A percentile compares a stretch with the other conserved stretches of the same genome.
phyloP scores from a whole-genome alignment of 2,329 filamentous ascomycete genomes.

The Ophiocordyceps australis region DNA sequence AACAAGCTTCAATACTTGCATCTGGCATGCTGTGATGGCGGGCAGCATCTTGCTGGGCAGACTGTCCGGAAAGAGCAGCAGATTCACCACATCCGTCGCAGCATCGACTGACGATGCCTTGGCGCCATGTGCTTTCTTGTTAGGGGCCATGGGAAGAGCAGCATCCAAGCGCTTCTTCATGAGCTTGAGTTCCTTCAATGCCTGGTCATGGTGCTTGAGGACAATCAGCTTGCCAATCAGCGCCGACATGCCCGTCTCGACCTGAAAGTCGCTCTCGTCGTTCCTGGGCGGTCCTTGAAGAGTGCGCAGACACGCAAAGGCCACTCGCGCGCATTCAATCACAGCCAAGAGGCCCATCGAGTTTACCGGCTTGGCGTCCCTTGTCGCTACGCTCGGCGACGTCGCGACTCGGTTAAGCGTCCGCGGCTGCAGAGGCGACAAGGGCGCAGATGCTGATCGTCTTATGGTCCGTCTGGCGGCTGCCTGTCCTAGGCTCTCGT shows the following conservation, averaged over 20 bases:
- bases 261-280: slow-evolving; percentile 41
- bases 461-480: slow-evolving; percentile 22
- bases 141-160: slow-evolving; percentile 9
- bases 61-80: slow-evolving; percentile 41
- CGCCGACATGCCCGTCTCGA: slow-evolving; percentile 57
- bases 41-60: slow-evolving; percentile 24
- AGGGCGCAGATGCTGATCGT: slow-evolving; percentile 37
- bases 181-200: slow-evolving; percentile 47
- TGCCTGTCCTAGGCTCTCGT: slow-evolving; percentile 15
- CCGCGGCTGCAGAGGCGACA: slow-evolving; percentile 42
- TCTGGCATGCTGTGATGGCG: slow-evolving; percentile 45
- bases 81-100: slow-evolving; percentile 26
- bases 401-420: slow-evolving; percentile 41
- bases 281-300: slow-evolving; percentile 34
- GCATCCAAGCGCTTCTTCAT: slow-evolving; percentile 45
- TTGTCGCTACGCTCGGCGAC: slow-evolving; percentile 22
- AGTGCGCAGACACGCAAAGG: slow-evolving; percentile 45
- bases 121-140: no score
- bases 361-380: slow-evolving; percentile 12
- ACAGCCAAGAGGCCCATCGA: slow-evolving; percentile 32
- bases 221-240: slow-evolving; percentile 47
- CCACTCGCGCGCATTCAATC: slow-evolving; percentile 51
- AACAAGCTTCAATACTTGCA: slow-evolving; percentile 46
- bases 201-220: slow-evolving; percentile 47
- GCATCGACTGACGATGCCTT: slow-evolving; percentile 11